Percentiles rank a stretch among this genome's conserved stretches.
phyloP scores from a whole-genome alignment of 371 early-diverging fungal species.

The Phascolomyces articulosus region DNA sequence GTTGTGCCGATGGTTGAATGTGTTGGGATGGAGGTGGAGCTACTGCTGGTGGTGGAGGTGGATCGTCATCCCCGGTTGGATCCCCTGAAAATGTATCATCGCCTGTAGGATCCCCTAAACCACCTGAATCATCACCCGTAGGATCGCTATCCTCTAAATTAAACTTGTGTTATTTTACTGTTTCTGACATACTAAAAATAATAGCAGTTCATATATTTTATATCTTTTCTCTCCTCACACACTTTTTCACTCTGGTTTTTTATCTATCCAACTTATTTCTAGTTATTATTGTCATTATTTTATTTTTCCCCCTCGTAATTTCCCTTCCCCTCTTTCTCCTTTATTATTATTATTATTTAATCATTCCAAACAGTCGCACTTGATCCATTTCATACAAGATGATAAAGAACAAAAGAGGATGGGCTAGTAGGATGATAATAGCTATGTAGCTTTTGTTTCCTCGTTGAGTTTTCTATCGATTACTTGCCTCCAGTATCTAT shows the following conservation, averaged over 20 bases:
- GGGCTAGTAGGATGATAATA: no score
- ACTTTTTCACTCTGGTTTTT: no score
- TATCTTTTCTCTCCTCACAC: neutral
- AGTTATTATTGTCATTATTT: no score
- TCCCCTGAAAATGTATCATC: constrained; percentile 6
- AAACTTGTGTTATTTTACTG: neutral
- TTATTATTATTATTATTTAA: no score
- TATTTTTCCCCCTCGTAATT: neutral
- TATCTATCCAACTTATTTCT: no score
- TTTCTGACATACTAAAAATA: neutral
- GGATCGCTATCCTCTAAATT: constrained; percentile 3
- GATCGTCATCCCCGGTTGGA: constrained; percentile 10
- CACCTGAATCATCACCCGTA: constrained; percentile 7
- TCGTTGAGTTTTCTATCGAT: no score
- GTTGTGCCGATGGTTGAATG: no score
- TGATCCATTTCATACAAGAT: no score
- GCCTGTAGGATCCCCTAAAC: constrained; percentile 9
- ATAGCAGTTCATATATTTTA: neutral
- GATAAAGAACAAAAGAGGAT: no score
- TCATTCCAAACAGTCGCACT: no score
- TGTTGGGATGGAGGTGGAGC: neutral
- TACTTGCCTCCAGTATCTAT: constrained; percentile 1
- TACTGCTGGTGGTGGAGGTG: neutral
- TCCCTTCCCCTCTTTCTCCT: no score
- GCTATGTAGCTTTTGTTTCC: no score